Conservation (phyloP, 768 basidiomycete species). For the Leccinum pellstonianum region DNA sequence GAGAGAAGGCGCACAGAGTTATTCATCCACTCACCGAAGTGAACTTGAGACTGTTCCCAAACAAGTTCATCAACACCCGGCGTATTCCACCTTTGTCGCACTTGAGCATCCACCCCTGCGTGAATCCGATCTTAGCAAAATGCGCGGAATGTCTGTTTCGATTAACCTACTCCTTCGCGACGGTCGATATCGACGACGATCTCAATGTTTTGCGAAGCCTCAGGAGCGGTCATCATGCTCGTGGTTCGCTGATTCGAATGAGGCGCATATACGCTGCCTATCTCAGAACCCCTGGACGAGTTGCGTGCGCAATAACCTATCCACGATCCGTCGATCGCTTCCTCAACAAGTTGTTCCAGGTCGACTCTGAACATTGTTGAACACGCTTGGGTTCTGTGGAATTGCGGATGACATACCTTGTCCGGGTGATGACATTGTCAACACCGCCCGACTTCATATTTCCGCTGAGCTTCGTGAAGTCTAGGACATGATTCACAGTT, state of each 20-base stretch:
- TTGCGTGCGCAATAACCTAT: slow-evolving; percentile 86
- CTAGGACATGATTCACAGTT: slow-evolving; percentile 94
- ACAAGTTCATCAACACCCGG: slow-evolving; percentile 90
- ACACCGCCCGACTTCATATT: slow-evolving; percentile 76
- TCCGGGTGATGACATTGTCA: slow-evolving; percentile 71
- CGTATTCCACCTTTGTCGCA: slow-evolving; percentile 94
- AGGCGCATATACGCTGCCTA: slow-evolving; percentile 91
- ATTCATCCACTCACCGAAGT: slow-evolving; percentile 56
- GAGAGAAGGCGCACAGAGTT: slow-evolving; percentile 1
- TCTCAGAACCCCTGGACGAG: slow-evolving; percentile 66
- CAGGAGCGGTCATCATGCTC: slow-evolving; percentile 37
- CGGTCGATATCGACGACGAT: slow-evolving; percentile 85
- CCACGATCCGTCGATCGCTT: slow-evolving; percentile 92
- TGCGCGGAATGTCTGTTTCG: no score
- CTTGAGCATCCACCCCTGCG: slow-evolving; percentile 79
- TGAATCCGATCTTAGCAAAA: slow-evolving; percentile 9
- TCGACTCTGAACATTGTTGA: slow-evolving; percentile 49
- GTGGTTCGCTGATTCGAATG: slow-evolving; percentile 46
- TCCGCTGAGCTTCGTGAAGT: slow-evolving; percentile 93
- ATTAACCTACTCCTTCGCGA: slow-evolving; percentile 55
- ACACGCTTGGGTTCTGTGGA: background rate
- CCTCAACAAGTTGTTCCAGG: slow-evolving; percentile 79
- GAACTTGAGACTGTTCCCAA: slow-evolving; percentile 93
- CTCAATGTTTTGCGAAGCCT: slow-evolving; percentile 59
- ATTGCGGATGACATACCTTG: slow-evolving; percentile 46